Percentiles rank a stretch among this genome's conserved stretches.
phyloP scores from a whole-genome alignment of 768 basidiomycete species.

The Lenzites betulinus region DNA sequence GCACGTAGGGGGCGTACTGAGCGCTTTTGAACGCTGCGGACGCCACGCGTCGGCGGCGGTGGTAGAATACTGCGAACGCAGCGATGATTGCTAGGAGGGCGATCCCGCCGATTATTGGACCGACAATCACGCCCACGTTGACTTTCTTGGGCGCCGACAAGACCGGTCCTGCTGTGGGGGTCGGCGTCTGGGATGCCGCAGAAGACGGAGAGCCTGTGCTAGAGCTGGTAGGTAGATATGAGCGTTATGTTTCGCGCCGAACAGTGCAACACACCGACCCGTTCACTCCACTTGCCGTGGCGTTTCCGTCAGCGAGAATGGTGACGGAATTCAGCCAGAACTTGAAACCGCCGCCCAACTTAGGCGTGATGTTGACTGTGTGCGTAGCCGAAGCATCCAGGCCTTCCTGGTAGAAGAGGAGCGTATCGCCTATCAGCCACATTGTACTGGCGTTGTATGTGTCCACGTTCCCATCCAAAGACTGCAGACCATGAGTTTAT shows the following conservation, averaged over 20 bases:
- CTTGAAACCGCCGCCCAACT: slow-evolving; percentile 40
- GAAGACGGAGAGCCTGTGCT: neutral
- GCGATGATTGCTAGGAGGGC: slow-evolving; percentile 8
- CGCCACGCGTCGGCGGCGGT: neutral
- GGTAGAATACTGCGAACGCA: neutral
- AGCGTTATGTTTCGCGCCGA: neutral
- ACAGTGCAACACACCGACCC: neutral
- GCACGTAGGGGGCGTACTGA: neutral
- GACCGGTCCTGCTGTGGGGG: neutral
- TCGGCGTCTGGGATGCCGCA: neutral
- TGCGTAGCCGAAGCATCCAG: slow-evolving; percentile 54
- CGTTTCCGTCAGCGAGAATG: neutral
- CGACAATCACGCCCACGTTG: slow-evolving; percentile 24
- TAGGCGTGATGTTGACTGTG: slow-evolving; percentile 53
- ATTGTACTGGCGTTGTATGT: slow-evolving; percentile 49
- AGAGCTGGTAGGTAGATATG: neutral
- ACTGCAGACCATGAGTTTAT: too few species aligned
- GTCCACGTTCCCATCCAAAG: slow-evolving; percentile 38
- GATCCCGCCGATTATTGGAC: slow-evolving; percentile 20
- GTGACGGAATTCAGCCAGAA: slow-evolving; percentile 26
- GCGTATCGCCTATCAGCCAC: slow-evolving; percentile 39
- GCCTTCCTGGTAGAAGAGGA: slow-evolving; percentile 64
- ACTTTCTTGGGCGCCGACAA: neutral
- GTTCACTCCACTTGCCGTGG: neutral
- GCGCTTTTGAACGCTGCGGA: neutral